Evolutionary conservation across 2,329 filamentous ascomycete genomes (phyloP), one percentile per base, ranked within the genome.

Genomic region (Botrytis byssoidea): DNA sequence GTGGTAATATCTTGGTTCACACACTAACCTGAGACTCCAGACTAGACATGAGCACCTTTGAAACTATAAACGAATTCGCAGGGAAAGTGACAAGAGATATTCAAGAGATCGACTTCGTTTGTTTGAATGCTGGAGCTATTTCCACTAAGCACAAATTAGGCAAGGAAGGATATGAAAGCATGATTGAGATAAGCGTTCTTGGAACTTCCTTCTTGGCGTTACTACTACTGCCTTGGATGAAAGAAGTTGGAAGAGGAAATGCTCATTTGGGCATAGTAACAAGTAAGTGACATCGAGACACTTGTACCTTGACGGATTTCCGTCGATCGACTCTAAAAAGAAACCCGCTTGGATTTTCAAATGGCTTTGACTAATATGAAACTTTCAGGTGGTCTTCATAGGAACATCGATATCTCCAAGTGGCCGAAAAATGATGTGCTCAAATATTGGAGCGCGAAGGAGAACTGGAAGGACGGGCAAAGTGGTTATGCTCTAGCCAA

Each of bases 131-230:
- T 32, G 80, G 80, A 12, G 63, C 78, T 14, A 66, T 78, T n/a
- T 75, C 74, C 14, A 74, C 72, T 1, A 68, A 60, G 1, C 79
- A 77, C 25, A 71, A 51, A 55, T 35, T 75, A 16, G 75, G 77
- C 3, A 42, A 74, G 2, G 84, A 85, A 46, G 86, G 85, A 9
- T 88, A 83, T 82, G 86, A 88, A 74, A 81, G 84, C 71, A 86
- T 83, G 2, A 75, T 91, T 18, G 88, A 90, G 78, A 86, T 89
- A 76, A 90, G 90, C 77, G 83, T 85, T 1, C 80, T 91, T 2
- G 88, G 87, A 3, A 90, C 87, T 1, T 83, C 85, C 10, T 82
- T 90, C 1, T 81, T 91, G 10, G 86, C 83, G 0, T 75, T 89
- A 4, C 79, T 89, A 2, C 82, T 91, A 18, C 80, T 88, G 8